These are phyloP conservation scores for Paratrypanosoma confusum DNA, from an alignment of 208 protist species.

Conservation along the genomic window DNA sequence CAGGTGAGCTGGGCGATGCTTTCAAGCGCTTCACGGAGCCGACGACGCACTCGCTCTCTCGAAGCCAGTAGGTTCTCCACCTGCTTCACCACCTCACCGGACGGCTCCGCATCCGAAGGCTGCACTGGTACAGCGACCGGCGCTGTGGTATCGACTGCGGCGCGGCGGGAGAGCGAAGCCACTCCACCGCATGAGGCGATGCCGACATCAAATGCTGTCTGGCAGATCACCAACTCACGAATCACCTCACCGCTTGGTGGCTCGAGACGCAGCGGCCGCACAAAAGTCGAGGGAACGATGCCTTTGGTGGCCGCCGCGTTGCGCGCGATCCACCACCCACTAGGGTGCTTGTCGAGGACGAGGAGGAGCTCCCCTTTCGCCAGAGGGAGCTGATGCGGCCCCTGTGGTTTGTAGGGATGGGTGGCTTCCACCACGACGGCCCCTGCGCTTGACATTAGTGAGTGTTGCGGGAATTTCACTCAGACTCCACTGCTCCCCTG, in stretches of 20 bases:
- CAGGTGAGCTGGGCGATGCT: no score
- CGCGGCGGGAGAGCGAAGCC: no score
- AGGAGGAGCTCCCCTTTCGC: conserved; percentile 34
- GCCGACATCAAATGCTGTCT: conserved; percentile 23
- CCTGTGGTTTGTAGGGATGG: conserved; percentile 41
- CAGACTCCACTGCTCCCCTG: no score
- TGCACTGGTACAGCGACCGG: no score
- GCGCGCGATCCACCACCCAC: conserved; percentile 64
- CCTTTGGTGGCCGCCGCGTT: conserved; percentile 37
- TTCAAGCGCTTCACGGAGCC: no score
- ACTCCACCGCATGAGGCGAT: conserved; percentile 15
- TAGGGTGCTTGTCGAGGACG: conserved; percentile 41
- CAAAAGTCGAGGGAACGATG: conserved; percentile 66
- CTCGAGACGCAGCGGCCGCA: conserved; percentile 21
- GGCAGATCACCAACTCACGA: conserved; percentile 16
- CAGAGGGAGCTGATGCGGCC: conserved; percentile 33
- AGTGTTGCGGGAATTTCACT: no score
- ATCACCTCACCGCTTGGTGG: conserved; percentile 19
- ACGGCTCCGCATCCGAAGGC: no score
- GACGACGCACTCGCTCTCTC: no score
- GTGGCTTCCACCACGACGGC: conserved; percentile 31
- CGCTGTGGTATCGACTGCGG: no score
- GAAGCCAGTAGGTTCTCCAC: no score
- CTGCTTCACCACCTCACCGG: no score
- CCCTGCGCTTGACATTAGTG: no score